These are phyloP conservation scores for Erythrophleum ivorense DNA, from an alignment of 331 rosid species.

Conservation along the genomic window DNA sequence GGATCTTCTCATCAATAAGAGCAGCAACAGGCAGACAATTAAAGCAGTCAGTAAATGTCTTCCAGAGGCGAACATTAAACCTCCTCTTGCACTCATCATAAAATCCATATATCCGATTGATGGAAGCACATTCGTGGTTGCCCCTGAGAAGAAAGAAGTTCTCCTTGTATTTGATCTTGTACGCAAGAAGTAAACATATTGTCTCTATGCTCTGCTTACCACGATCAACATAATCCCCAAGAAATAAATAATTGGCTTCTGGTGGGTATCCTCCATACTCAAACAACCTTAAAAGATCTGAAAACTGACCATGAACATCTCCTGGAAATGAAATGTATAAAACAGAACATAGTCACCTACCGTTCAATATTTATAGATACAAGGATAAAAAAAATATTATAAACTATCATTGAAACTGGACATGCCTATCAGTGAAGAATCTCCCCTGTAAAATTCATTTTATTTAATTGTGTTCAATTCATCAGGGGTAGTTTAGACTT, in stretches of 20 bases:
- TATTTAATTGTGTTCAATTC: neutral
- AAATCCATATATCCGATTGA: conserved; percentile 61
- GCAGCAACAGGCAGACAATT: conserved; percentile 60
- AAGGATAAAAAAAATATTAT: neutral
- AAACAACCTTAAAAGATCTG: conserved; percentile 61
- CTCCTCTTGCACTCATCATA: conserved; percentile 71
- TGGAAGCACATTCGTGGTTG: conserved; percentile 61
- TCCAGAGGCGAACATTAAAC: conserved; percentile 78
- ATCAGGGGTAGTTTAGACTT: conserved; percentile 1
- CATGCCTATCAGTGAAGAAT: neutral
- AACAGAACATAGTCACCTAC: conserved; percentile 20
- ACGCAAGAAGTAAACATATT: conserved; percentile 56
- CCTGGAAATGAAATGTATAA: conserved; percentile 45
- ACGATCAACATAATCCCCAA: conserved; percentile 66
- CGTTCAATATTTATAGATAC: conserved; percentile 13
- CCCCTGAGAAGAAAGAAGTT: conserved; percentile 64
- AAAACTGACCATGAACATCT: conserved; percentile 59
- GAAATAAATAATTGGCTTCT: conserved; percentile 59
- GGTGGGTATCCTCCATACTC: conserved; percentile 65
- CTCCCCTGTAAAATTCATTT: neutral
- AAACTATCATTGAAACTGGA: neutral
- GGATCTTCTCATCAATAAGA: conserved; percentile 72
- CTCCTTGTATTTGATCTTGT: conserved; percentile 62
- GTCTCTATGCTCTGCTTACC: conserved; percentile 65
- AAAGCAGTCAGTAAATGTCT: conserved; percentile 64